Evolutionary conservation across 371 early-diverging fungal species (phyloP), one percentile per base, ranked within the genome.

Genomic region (Conidiobolus incongruus): DNA sequence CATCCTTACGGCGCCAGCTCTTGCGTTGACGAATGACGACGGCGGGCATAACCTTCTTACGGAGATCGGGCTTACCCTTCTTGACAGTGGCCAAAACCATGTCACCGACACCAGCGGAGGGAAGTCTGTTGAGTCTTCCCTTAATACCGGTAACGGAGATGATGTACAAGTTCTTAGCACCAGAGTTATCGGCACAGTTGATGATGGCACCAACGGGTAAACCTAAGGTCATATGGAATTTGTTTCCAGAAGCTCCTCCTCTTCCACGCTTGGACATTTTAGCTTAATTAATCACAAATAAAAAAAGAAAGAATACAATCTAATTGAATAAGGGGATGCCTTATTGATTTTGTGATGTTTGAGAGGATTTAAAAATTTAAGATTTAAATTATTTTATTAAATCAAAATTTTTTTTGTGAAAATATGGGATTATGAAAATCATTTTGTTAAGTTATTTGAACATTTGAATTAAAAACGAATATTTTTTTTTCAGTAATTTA

Each of bases 171-270:
- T 96, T 93, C 84, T 98, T 99, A 65, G 99, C 99, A 43, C 99
- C 99, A 61, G 91, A 91, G 86, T 99, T 99, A 66, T 99, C 99
- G 47, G 99, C 98, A 68, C 98, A 97, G 75, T 92, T 97, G 75
- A 98, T 89, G 53, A 94, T 85, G 41, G 99, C 95, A 59, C 95
- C 99, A 52, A 96, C 95, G 52, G 99, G 99, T 51, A 99, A 75
- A 85, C 95, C 99, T 54, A 94, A 82, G 56, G 99, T 89, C 93
- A 97, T 93, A 60, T 91, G 82, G 78, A 86, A 91, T 68, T 95
- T 95, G 69, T 77, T 86, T 55, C 93, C 93, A 56, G 82, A 68
- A 67, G 76, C 70, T 50, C n/a, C n/a, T n/a, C n/a, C n/a, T n/a
- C n/a, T n/a, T n/a, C n/a, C n/a, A n/a, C n/a, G n/a, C n/a, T n/a